phyloP scores from a whole-genome alignment of 306 rosid species.

The Senna siamea region DNA sequence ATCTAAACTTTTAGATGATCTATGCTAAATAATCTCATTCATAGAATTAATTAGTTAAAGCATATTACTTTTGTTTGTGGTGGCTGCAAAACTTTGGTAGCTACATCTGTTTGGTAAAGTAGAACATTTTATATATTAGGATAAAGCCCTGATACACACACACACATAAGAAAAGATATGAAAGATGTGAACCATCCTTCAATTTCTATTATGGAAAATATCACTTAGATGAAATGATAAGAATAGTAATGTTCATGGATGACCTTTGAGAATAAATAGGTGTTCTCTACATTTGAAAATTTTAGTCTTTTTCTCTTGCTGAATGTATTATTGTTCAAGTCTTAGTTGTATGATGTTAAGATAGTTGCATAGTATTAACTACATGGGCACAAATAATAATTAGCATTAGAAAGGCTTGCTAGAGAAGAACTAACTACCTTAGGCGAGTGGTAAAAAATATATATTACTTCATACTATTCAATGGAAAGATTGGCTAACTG shows the following conservation, averaged over 20 bases:
- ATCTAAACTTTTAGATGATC: neutral
- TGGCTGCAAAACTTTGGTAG: neutral
- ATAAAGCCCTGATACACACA: neutral
- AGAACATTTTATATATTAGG: neutral
- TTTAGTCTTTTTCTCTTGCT: too few relatives aligned
- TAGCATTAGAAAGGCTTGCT: neutral
- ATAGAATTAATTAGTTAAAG: neutral
- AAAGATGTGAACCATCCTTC: neutral
- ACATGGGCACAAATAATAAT: neutral
- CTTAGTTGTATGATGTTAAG: neutral
- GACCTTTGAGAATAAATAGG: too few relatives aligned
- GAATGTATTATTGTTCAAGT: neutral
- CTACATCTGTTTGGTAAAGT: neutral
- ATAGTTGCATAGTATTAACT: neutral
- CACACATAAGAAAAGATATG: neutral
- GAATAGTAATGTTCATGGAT: too few relatives aligned
- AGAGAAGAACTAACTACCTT: neutral
- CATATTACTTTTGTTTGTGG: neutral
- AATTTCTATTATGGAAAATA: neutral
- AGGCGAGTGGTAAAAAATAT: too few relatives aligned
- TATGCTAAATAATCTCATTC: neutral
- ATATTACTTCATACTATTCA: too few relatives aligned
- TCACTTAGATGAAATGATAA: neutral
- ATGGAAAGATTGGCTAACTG: too few relatives aligned
- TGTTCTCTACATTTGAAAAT: too few relatives aligned